Evolutionary conservation across 176 grass and related monocot genomes (phyloP).

Genomic region (Oryza rufipogon): DNA sequence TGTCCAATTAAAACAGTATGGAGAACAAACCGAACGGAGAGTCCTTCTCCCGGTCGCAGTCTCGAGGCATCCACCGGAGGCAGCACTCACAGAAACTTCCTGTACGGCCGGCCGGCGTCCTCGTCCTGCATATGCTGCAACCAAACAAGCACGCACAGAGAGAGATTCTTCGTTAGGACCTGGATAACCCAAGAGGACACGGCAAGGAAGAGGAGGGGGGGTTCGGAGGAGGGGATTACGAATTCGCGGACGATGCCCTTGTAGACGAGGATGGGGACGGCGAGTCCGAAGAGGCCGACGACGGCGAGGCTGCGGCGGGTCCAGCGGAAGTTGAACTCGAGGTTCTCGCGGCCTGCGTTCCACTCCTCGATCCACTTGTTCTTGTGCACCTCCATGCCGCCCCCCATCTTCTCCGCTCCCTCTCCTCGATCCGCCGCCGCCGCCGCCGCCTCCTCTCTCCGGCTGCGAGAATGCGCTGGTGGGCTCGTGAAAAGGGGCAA

Average conservation of each 20-base stretch:
- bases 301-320: slow-evolving; percentile 67
- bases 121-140: slow-evolving; percentile 99
- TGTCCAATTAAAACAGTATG: slow-evolving; percentile 45
- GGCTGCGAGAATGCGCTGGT: slow-evolving; percentile 21
- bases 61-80: neutral
- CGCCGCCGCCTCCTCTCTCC: slow-evolving; percentile 8
- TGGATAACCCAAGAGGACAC: neutral
- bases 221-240: slow-evolving; percentile 37
- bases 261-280: slow-evolving; percentile 76
- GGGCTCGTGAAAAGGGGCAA: slow-evolving; percentile 18
- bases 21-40: slow-evolving; percentile 45
- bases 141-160: neutral
- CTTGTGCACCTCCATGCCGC: slow-evolving; percentile 89
- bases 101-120: slow-evolving; percentile 72
- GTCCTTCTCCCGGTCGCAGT: slow-evolving; percentile 22
- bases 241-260: slow-evolving; percentile 86
- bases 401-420: slow-evolving; percentile 52
- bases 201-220: neutral
- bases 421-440: slow-evolving; percentile 1
- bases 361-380: slow-evolving; percentile 84
- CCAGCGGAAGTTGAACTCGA: slow-evolving; percentile 79
- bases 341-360: slow-evolving; percentile 69
- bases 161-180: slow-evolving; percentile 45
- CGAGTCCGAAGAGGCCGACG: slow-evolving; percentile 81
- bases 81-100: slow-evolving; percentile 79